Base-by-base conservation (phyloP, 2,329 filamentous ascomycete species). In the Setomelanomma holmii region DNA sequence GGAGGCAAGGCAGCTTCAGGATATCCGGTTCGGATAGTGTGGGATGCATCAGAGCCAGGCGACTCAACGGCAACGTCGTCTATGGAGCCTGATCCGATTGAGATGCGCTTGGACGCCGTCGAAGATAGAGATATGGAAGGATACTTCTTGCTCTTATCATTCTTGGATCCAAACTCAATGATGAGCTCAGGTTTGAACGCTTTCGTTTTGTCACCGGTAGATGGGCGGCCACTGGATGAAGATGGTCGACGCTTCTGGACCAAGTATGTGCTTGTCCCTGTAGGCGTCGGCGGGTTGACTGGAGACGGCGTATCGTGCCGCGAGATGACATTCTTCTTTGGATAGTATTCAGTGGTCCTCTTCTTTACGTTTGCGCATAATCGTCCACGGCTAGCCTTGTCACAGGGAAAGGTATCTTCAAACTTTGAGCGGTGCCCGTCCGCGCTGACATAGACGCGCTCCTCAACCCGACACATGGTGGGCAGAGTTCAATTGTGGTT, bases 401-500 rank as follows among this genome's bases (percentile, higher is more conserved):
- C 61, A 45, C 71, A 74, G 6, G 45, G 54, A 33, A 56, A 55
- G n/a, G 56, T 35, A 11, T 68, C 66, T 20, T 69, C 58, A 36
- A 66, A 66, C n/a, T 38, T 61, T 17, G 58, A 55, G 16, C 59
- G 58, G 23, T 59, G 52, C 45, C 71, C 71, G 45, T 71, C 65
- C 20, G 56, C 14, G 19, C 49, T 33, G 50, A 66, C 58, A 50
- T 71, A 71, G 42, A 69, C 41, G n/a, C 60, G 63, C 47, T 71
- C 65, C 30, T 73, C 66, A 24, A 73, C 53, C 34, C 65, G 59
- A 48, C 71, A 74, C 71, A 74, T 74, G 20, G 51, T 58, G 53
- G 44, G 48, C 33, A 38, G 46, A 20, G 1, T 17, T 24, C 20
- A 17, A 27, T 34, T 16, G 20, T n/a, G n/a, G 49, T 24, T 17